phyloP scores from a whole-genome alignment of 352 stramenopile species.

The Pythium utonaiense region DNA sequence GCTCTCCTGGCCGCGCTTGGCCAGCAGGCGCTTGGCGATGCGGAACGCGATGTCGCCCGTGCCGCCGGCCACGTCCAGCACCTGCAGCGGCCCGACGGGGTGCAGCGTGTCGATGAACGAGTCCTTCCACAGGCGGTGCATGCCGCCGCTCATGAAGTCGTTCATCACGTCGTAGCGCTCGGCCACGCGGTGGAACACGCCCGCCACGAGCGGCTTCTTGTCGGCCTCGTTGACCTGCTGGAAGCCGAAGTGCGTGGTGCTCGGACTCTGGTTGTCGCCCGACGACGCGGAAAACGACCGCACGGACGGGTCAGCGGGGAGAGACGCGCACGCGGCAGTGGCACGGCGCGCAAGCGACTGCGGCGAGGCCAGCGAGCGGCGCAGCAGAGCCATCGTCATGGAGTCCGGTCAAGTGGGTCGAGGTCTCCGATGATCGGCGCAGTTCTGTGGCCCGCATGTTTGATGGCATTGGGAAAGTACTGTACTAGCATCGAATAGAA shows the following conservation, averaged over 20 bases:
- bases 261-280: conserved; percentile 4
- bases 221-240: conserved; percentile 86
- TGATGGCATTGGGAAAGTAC: not conserved
- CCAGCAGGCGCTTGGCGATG: conserved; percentile 79
- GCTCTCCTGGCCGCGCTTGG: conserved; percentile 19
- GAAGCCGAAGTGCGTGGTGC: conserved; percentile 88
- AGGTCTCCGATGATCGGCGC: not conserved
- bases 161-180: conserved; percentile 99
- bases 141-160: conserved; percentile 97
- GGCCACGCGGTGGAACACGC: conserved; percentile 98
- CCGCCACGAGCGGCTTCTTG: conserved; percentile 94
- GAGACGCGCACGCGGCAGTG: not conserved
- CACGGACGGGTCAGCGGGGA: not conserved
- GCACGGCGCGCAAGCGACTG: not conserved
- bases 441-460: conserved; percentile 3
- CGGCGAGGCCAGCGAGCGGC: not conserved
- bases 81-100: conserved; percentile 64
- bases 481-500: not conserved
- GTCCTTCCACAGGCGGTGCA: conserved; percentile 97
- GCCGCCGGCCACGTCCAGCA: conserved; percentile 97
- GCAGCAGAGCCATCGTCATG: not conserved
- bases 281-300: not conserved
- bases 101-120: conserved; percentile 90
- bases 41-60: conserved; percentile 99
- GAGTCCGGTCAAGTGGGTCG: not conserved